These are phyloP conservation scores for Xylaria sp. DNA, from an alignment of 2,329 filamentous ascomycete genomes.

Conservation along the genomic window DNA sequence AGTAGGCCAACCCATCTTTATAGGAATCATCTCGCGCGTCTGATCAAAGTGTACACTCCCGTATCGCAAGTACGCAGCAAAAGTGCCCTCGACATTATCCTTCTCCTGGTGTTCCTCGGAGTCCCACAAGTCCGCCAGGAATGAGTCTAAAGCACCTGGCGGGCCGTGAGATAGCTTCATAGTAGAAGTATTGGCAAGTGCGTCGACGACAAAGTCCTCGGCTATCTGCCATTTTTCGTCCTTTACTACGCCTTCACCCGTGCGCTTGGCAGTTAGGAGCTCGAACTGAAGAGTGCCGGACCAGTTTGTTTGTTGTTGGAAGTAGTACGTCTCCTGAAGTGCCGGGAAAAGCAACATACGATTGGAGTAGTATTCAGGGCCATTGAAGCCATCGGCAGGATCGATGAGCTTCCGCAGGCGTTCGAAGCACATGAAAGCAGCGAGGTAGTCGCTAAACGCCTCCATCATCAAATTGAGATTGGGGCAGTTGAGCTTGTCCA, in stretches of 20 bases:
- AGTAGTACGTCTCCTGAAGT: constrained; percentile 48
- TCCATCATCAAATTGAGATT: constrained; percentile 43
- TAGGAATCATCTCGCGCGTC: constrained; percentile 43
- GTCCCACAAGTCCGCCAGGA: constrained; percentile 51
- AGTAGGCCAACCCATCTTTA: constrained; percentile 42
- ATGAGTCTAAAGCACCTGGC: constrained; percentile 45
- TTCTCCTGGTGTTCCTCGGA: constrained; percentile 47
- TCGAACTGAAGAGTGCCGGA: constrained; percentile 50
- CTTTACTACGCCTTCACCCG: constrained; percentile 42
- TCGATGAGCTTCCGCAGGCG: constrained; percentile 52
- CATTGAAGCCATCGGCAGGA: constrained; percentile 51
- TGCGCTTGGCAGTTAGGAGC: constrained; percentile 46
- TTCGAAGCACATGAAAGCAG: constrained; percentile 48
- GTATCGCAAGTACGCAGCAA: constrained; percentile 49
- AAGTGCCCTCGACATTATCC: constrained; percentile 49
- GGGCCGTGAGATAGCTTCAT: constrained; percentile 52
- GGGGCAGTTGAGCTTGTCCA: constrained; percentile 43
- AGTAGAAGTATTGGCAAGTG: constrained; percentile 49
- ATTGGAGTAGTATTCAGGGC: constrained; percentile 50
- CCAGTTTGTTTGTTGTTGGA: constrained; percentile 49
- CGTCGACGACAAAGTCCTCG: constrained; percentile 46
- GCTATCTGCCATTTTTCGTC: constrained; percentile 48
- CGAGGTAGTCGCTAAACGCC: constrained; percentile 49
- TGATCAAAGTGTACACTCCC: constrained; percentile 48
- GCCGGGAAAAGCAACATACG: constrained; percentile 50